phyloP scores from a whole-genome alignment of 2,329 filamentous ascomycete genomes.

The Xylariales sp. region DNA sequence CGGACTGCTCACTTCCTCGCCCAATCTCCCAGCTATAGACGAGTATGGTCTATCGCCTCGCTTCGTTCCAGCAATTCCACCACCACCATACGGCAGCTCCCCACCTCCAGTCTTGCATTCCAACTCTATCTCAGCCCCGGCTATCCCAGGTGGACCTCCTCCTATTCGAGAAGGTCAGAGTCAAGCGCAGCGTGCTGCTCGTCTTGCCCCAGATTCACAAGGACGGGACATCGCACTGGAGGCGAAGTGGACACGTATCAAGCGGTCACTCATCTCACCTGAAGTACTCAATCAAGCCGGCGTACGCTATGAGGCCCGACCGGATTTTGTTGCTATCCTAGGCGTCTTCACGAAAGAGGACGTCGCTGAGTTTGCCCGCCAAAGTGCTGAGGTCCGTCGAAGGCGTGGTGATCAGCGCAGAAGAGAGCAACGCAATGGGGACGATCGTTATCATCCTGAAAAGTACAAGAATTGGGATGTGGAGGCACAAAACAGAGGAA shows the following conservation, averaged over 20 bases:
- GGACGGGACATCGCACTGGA: conserved; percentile 53
- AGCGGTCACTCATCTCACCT: conserved; percentile 50
- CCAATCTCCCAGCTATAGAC: conserved; percentile 17
- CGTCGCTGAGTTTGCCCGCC: conserved; percentile 46
- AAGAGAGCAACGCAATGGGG: conserved; percentile 12
- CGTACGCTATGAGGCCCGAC: conserved; percentile 56
- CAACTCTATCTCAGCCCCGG: conserved; percentile 23
- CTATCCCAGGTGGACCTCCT: conserved; percentile 10
- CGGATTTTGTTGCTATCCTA: conserved; percentile 56
- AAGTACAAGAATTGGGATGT: conserved; percentile 29
- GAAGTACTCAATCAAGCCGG: conserved; percentile 52
- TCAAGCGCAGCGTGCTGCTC: conserved; percentile 25
- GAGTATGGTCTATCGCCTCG: conserved; percentile 35
- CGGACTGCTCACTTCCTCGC: conserved; percentile 30
- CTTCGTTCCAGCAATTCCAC: conserved; percentile 31
- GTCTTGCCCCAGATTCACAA: conserved; percentile 51
- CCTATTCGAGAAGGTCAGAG: conserved; percentile 4
- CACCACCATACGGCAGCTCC: conserved; percentile 30
- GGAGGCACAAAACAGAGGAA: conserved; percentile 8
- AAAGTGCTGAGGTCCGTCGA: conserved; percentile 42
- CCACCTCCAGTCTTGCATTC: conserved; percentile 20
- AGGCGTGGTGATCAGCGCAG: conserved; percentile 26
- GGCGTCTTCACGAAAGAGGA: conserved; percentile 49
- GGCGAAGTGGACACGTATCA: conserved; percentile 57
- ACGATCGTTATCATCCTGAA: conserved; percentile 25